phyloP scores from a whole-genome alignment of 2,329 filamentous ascomycete genomes.

The Aspergillus sp. region DNA sequence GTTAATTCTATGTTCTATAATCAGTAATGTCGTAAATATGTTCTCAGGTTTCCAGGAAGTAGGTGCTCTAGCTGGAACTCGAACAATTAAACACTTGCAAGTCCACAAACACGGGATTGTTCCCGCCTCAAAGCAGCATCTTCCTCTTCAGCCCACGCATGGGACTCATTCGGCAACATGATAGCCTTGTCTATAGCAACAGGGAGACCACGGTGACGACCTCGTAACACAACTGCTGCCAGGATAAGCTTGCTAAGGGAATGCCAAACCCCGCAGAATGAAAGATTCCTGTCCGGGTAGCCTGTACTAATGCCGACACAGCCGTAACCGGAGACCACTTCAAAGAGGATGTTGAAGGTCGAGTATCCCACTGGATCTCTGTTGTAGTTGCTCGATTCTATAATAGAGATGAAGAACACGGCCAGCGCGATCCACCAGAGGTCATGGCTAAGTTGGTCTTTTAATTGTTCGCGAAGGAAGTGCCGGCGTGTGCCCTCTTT shows the following conservation, averaged over 20 bases:
- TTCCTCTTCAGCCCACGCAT: slow-evolving; percentile 45
- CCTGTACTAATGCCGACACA: slow-evolving; percentile 63
- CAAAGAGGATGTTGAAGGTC: slow-evolving; percentile 59
- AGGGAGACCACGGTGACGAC: slow-evolving; percentile 57
- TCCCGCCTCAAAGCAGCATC: slow-evolving; percentile 37
- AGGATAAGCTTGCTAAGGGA: slow-evolving; percentile 59
- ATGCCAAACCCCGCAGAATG: slow-evolving; percentile 57
- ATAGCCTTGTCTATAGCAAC: slow-evolving; percentile 57
- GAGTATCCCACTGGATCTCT: slow-evolving; percentile 54
- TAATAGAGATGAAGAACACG: slow-evolving; percentile 59
- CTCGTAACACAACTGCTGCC: slow-evolving; percentile 58
- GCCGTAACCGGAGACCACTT: slow-evolving; percentile 54
- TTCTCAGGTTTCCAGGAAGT: background rate
- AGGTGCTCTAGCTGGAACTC: background rate
- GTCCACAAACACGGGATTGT: slow-evolving; percentile 20
- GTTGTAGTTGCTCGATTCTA: slow-evolving; percentile 58
- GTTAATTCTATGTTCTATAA: background rate
- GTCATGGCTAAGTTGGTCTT: slow-evolving; percentile 66
- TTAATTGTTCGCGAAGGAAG: slow-evolving; percentile 58
- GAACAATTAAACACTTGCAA: background rate
- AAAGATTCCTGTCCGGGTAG: slow-evolving; percentile 54
- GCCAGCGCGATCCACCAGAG: slow-evolving; percentile 66
- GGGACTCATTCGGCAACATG: slow-evolving; percentile 40
- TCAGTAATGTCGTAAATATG: slow-evolving; percentile 6
- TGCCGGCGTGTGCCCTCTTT: slow-evolving; percentile 43